Conservation (phyloP, 768 basidiomycete species). For the Pleurotus pulmonarius region DNA sequence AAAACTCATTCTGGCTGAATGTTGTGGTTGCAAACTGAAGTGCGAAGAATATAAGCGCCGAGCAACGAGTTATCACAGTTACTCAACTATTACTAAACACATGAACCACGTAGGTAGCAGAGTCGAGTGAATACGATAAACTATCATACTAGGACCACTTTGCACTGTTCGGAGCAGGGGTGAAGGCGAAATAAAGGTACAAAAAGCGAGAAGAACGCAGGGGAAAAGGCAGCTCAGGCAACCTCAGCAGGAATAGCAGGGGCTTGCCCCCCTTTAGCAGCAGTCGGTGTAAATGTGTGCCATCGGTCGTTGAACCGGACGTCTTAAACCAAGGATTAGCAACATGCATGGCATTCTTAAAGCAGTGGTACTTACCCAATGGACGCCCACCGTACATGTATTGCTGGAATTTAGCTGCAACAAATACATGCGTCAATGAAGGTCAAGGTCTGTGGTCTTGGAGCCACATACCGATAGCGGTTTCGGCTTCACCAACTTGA, state of each 20-base stretch:
- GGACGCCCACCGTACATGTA: slow-evolving; percentile 95
- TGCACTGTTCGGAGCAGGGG: no score
- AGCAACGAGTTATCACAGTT: no score
- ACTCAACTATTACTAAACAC: no score
- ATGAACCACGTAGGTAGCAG: no score
- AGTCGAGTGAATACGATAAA: no score
- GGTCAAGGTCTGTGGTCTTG: neutral
- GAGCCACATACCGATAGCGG: slow-evolving; percentile 69
- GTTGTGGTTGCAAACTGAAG: no score
- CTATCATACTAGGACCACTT: no score
- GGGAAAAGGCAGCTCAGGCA: slow-evolving; percentile 10
- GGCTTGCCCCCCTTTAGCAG: slow-evolving; percentile 83
- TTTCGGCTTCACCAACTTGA: slow-evolving; percentile 85
- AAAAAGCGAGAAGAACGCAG: neutral
- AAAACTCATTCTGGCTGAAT: no score
- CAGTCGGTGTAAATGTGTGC: slow-evolving; percentile 88
- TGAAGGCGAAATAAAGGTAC: neutral
- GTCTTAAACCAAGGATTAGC: slow-evolving; percentile 38
- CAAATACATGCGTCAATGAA: neutral
- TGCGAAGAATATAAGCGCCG: no score
- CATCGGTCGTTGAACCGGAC: slow-evolving; percentile 95
- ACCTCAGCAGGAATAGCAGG: slow-evolving; percentile 62
- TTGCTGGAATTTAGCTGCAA: slow-evolving; percentile 83
- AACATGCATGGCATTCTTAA: neutral
- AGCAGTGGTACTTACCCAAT: slow-evolving; percentile 47